A percentile compares a stretch with the other conserved stretches of the same genome.
Evolutionary conservation across 805 yeast genomes (phyloP).

Genomic region (Blastobotrys robertii): DNA sequence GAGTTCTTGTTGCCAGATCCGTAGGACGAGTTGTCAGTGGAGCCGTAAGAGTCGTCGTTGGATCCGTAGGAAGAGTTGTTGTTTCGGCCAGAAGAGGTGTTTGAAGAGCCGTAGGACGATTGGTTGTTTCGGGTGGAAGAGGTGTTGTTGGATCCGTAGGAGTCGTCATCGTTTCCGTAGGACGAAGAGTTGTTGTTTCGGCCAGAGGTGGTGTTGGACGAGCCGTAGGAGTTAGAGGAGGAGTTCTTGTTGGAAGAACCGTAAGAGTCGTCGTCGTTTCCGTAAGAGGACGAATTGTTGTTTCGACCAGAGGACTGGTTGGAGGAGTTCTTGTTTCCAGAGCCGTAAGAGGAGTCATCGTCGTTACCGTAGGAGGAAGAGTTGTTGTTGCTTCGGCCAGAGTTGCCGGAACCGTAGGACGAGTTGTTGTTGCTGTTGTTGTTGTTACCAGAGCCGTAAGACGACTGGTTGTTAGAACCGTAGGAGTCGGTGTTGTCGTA

Average conservation of each 20-base stretch:
- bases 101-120: slow-evolving; percentile 28
- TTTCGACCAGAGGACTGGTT: slow-evolving; percentile 26
- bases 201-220: slow-evolving; percentile 19
- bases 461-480: slow-evolving; percentile 15
- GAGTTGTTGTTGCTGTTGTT: slow-evolving; percentile 11
- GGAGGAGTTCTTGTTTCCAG: slow-evolving; percentile 24
- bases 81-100: slow-evolving; percentile 14
- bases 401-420: slow-evolving; percentile 14
- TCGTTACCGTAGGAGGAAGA: slow-evolving; percentile 17
- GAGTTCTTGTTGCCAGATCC: slow-evolving; percentile 20
- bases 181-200: slow-evolving; percentile 5
- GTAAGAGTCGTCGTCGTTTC: slow-evolving; percentile 15
- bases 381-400: slow-evolving; percentile 10
- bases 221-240: slow-evolving; percentile 26
- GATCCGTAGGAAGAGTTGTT: slow-evolving; percentile 3
- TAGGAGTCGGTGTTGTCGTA: background rate
- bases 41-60: slow-evolving; percentile 21
- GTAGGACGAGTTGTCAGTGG: slow-evolving; percentile 19
- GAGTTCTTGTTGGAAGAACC: slow-evolving; percentile 15
- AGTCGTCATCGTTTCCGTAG: slow-evolving; percentile 6
- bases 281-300: slow-evolving; percentile 28
- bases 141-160: slow-evolving; percentile 20
- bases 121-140: slow-evolving; percentile 26
- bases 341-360: slow-evolving; percentile 21
- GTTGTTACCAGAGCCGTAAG: slow-evolving; percentile 26